phyloP scores from a whole-genome alignment of 805 yeast species.

The Metschnikowia matae region DNA sequence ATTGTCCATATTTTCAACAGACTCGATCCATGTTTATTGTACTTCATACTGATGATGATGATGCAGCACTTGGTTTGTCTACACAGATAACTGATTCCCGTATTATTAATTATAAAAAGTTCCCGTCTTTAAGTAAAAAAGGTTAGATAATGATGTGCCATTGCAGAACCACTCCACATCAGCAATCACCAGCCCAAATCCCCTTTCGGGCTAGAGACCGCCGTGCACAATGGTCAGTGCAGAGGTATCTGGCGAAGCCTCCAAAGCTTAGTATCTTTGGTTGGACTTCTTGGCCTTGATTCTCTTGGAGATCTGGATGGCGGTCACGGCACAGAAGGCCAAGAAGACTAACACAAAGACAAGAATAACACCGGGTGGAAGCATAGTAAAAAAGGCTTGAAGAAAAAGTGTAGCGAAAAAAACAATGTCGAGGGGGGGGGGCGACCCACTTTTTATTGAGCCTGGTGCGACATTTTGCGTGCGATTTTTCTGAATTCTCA shows the following conservation, averaged over 20 bases:
- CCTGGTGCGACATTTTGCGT: constrained; percentile 13
- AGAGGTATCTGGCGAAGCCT: neutral
- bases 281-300: constrained; percentile 40
- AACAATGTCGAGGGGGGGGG: constrained; percentile 1
- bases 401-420: constrained; percentile 7
- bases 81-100: constrained; percentile 17
- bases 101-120: constrained; percentile 17
- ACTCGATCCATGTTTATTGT: too few relatives aligned
- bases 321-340: constrained; percentile 35
- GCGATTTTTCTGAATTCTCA: constrained; percentile 6
- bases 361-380: constrained; percentile 72
- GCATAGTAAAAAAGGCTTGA: constrained; percentile 37
- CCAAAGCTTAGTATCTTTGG: constrained; percentile 17
- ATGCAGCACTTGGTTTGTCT: neutral
- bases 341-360: constrained; percentile 58
- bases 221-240: neutral
- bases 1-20: too few relatives aligned
- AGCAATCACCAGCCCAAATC: neutral
- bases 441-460: constrained; percentile 5
- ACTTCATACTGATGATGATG: too few relatives aligned
- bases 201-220: neutral
- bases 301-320: constrained; percentile 38
- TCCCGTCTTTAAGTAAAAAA: constrained; percentile 19
- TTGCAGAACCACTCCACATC: neutral
- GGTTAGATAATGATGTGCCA: constrained; percentile 15